Conservation (phyloP, 2,329 filamentous ascomycete species). For the Penicillium sp. region DNA sequence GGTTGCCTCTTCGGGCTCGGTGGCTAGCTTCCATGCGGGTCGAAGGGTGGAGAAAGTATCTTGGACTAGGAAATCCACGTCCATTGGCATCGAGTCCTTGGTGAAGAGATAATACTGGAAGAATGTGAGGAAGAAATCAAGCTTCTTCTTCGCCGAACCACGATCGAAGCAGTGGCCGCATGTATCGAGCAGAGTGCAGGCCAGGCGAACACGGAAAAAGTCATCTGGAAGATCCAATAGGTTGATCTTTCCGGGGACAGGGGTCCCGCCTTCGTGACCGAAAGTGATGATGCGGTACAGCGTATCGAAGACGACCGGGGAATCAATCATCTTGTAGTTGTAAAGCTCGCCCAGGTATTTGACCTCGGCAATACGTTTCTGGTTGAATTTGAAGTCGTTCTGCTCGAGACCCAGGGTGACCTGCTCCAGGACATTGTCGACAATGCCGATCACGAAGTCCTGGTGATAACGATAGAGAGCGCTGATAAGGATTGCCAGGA, state of each 20-base stretch:
- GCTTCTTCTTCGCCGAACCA: slow-evolving; percentile 89
- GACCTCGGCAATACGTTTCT: slow-evolving; percentile 89
- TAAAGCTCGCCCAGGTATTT: slow-evolving; percentile 97
- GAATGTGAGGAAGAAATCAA: slow-evolving; percentile 96
- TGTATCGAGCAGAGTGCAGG: slow-evolving; percentile 86
- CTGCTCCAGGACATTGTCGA: slow-evolving; percentile 87
- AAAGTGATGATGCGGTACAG: slow-evolving; percentile 94
- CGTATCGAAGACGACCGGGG: slow-evolving; percentile 90
- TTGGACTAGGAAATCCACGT: slow-evolving; percentile 93
- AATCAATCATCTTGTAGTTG: slow-evolving; percentile 95
- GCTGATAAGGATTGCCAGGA: slow-evolving; percentile 84
- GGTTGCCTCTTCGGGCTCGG: slow-evolving; percentile 76
- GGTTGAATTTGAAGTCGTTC: slow-evolving; percentile 97
- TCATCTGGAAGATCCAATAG: slow-evolving; percentile 86
- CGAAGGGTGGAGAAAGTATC: slow-evolving; percentile 82
- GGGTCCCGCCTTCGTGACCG: slow-evolving; percentile 79
- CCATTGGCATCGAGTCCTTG: slow-evolving; percentile 88
- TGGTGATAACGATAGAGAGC: slow-evolving; percentile 90
- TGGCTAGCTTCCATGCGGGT: slow-evolving; percentile 87
- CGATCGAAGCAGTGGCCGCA: slow-evolving; percentile 96
- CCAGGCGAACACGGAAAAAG: slow-evolving; percentile 89
- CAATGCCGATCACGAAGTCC: slow-evolving; percentile 83
- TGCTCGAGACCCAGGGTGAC: slow-evolving; percentile 85
- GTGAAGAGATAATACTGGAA: slow-evolving; percentile 92
- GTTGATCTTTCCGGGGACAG: slow-evolving; percentile 72